These are phyloP conservation scores for Neurospora tetraspora DNA, from an alignment of 495 filamentous ascomycete species.

Conservation along the genomic window DNA sequence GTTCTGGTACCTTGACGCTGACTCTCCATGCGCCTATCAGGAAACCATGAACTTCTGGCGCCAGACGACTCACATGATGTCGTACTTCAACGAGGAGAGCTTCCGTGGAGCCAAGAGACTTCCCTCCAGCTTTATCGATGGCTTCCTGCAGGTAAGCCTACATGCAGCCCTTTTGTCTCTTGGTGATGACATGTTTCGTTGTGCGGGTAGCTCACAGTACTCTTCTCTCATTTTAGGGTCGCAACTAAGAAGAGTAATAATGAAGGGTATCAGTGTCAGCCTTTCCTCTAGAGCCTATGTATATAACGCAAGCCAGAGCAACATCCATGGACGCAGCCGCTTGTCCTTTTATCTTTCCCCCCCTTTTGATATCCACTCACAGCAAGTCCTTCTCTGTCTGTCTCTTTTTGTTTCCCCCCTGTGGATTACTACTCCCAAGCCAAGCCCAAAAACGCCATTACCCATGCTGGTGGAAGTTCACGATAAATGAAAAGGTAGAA, in stretches of 20 bases:
- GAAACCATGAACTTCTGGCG: constrained; percentile 99
- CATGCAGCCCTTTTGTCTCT: background rate
- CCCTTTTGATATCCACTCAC: background rate
- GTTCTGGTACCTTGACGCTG: background rate
- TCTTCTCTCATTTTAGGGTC: constrained; percentile 27
- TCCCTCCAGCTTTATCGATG: constrained; percentile 79
- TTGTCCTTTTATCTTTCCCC: background rate
- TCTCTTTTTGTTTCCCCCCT: background rate
- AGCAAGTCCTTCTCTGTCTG: background rate
- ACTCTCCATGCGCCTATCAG: constrained; percentile 32
- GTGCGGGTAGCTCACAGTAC: background rate
- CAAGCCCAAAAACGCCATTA: constrained; percentile 19
- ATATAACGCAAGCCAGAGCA: background rate
- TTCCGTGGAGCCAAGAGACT: constrained; percentile 57
- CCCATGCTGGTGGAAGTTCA: constrained; percentile 1
- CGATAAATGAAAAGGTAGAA: background rate
- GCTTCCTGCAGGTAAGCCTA: constrained; percentile 72
- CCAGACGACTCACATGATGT: constrained; percentile 90
- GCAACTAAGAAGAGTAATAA: constrained; percentile 33
- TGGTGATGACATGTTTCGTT: background rate
- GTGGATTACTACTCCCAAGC: background rate
- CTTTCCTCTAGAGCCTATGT: background rate
- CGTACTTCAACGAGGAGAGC: constrained; percentile 90
- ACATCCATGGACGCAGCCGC: background rate
- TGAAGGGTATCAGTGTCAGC: background rate